Evolutionary conservation across 2,329 filamentous ascomycete species (phyloP), one percentile per base, ranked within the genome.

Genomic region (Xylaria arbuscula): DNA sequence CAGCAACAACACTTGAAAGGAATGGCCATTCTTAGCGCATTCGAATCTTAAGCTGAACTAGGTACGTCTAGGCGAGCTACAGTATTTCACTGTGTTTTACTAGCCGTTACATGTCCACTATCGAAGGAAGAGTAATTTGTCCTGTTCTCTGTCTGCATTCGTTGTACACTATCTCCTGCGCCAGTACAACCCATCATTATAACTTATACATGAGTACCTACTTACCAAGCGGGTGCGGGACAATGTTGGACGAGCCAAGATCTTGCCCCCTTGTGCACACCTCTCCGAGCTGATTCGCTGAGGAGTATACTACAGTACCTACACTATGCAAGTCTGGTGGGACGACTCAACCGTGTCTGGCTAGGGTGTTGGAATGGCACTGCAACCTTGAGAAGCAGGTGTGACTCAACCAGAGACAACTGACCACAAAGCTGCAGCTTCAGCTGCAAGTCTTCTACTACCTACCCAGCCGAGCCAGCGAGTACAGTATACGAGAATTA

Each of bases 361-460:
- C 55, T 36, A 13, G 56, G 56, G 24, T 15, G 3, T 13, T 61
- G 22, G 10, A 56, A 60, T 64, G 66, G 61, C 17, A 17, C 55
- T 57, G 55, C 24, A 67, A 64, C 64, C 32, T 36, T 17, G 54
- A 64, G 64, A 62, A 62, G 64, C 60, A 65, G n/a, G 68, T 62
- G 48, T 70, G 68, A 70, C 61, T 70, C 68, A 70, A 68, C 64
- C 19, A 59, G 60, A 56, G 50, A 63, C 67, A 57, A 69, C 64
- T 64, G 64, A 53, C 67, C 56, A 57, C 22, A 55, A 10, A 32
- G 55, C 22, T 57, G 36, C 54, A 36, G 28, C 15, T 64, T 53
- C 55, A 68, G 61, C 50, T 60, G 55, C 50, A 57, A 58, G 54
- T 47, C 17, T 40, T 40, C 64, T 47, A 5, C 28, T 28, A 28